Percentiles rank a stretch among this genome's conserved stretches.
phyloP scores from a whole-genome alignment of 768 basidiomycete species.

The Russula griseocarnosa region DNA sequence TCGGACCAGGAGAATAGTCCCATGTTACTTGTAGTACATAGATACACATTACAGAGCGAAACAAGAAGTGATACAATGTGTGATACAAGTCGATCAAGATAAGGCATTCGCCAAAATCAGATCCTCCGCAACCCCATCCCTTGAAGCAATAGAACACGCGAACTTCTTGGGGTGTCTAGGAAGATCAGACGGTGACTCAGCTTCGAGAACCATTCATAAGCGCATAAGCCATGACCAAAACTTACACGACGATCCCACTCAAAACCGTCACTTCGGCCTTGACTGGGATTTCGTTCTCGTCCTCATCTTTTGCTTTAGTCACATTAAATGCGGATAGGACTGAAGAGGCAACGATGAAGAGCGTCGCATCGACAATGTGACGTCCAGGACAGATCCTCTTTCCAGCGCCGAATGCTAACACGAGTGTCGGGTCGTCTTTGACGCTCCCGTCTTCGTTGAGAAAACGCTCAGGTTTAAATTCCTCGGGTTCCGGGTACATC shows the following conservation, averaged over 20 bases:
- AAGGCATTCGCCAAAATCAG: slow-evolving; percentile 1
- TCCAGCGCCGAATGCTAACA: slow-evolving; percentile 14
- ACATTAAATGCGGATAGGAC: slow-evolving; percentile 20
- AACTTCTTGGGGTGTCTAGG: slow-evolving; percentile 15
- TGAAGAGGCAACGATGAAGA: slow-evolving; percentile 24
- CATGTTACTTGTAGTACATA: no score
- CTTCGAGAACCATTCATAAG: no score
- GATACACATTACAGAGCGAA: background rate
- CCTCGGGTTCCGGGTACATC: slow-evolving; percentile 23
- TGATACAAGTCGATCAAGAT: background rate
- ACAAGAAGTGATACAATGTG: background rate
- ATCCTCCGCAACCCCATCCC: slow-evolving; percentile 14
- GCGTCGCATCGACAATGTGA: slow-evolving; percentile 26
- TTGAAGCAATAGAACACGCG: slow-evolving; percentile 13
- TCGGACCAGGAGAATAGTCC: no score
- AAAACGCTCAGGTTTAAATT: slow-evolving; percentile 26
- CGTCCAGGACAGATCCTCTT: slow-evolving; percentile 29
- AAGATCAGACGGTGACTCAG: background rate
- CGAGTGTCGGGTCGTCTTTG: slow-evolving; percentile 13
- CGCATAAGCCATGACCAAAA: background rate
- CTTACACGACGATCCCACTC: background rate
- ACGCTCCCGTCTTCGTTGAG: slow-evolving; percentile 19
- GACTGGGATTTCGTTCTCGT: slow-evolving; percentile 17
- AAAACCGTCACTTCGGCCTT: background rate
- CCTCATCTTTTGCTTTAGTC: slow-evolving; percentile 21